Percentiles rank a stretch among this genome's conserved stretches.
Conservation (phyloP, 2,329 filamentous ascomycete species). For the Trichoderma afroharzianum region DNA sequence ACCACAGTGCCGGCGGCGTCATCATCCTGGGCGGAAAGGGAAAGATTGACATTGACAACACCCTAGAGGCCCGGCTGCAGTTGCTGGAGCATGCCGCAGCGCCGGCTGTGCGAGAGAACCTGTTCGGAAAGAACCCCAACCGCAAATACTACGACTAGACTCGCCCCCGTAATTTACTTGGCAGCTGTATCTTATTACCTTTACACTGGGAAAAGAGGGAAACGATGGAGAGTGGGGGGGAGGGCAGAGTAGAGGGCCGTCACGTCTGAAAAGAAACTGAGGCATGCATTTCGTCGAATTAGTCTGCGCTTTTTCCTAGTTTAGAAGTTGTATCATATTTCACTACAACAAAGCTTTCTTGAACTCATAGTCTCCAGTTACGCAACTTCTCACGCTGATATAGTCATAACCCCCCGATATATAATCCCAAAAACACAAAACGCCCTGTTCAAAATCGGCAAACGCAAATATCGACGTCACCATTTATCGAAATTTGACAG, state of each 20-base stretch:
- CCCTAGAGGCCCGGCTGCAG: constrained; percentile 84
- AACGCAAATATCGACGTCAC: neutral
- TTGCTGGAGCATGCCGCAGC: constrained; percentile 82
- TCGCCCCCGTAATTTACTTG: neutral
- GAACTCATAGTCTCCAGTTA: neutral
- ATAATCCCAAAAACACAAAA: neutral
- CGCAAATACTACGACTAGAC: constrained; percentile 90
- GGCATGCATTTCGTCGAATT: constrained; percentile 16
- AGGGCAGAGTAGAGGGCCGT: neutral
- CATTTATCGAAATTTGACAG: neutral
- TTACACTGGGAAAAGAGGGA: constrained; percentile 1
- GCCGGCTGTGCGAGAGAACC: constrained; percentile 75
- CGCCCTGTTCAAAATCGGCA: neutral
- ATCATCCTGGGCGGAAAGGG: constrained; percentile 75
- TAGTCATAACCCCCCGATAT: neutral
- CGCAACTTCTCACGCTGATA: neutral
- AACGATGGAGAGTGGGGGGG: neutral
- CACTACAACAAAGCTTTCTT: constrained; percentile 21
- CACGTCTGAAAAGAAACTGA: neutral
- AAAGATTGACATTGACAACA: constrained; percentile 99
- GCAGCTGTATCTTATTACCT: constrained; percentile 4
- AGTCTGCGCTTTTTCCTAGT: constrained; percentile 27
- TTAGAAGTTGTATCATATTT: constrained; percentile 36
- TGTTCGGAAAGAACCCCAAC: constrained; percentile 95
- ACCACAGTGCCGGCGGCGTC: constrained; percentile 73